Percentiles rank a stretch among this genome's conserved stretches.
Evolutionary conservation across 1,284 basidiomycete genomes (phyloP).

Genomic region (Naganishia sp.): DNA sequence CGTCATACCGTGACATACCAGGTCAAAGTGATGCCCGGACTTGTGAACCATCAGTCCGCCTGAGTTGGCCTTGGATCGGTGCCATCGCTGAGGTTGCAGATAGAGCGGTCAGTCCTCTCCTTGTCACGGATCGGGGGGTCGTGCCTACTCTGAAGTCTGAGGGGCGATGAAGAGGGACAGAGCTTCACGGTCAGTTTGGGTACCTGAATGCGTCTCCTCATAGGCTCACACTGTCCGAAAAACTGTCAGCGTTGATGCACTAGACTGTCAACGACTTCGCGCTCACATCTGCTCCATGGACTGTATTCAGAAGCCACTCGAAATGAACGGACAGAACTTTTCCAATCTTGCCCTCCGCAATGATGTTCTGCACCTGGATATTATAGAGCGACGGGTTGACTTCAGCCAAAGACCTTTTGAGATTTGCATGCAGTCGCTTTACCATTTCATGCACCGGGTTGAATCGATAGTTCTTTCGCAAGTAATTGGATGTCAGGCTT

Average conservation of each 20-base stretch:
- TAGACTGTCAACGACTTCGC: too few species aligned
- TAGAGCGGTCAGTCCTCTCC: constrained; percentile 39
- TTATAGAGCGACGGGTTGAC: neutral
- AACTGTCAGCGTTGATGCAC: neutral
- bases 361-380: constrained; percentile 44
- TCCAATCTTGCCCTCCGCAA: constrained; percentile 60
- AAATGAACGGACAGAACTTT: constrained; percentile 62
- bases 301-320: constrained; percentile 60
- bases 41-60: constrained; percentile 63
- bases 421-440: constrained; percentile 37
- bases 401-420: neutral
- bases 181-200: neutral
- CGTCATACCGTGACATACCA: constrained; percentile 36
- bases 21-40: constrained; percentile 60
- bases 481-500: neutral
- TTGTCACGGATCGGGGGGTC: too few species aligned
- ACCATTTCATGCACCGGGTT: constrained; percentile 63
- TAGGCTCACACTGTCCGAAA: constrained; percentile 5
- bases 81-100: constrained; percentile 58
- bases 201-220: too few species aligned
- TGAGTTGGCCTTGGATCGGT: constrained; percentile 59
- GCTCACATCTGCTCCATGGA: constrained; percentile 59
- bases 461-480: constrained; percentile 53
- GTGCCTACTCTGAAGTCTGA: constrained; percentile 14
- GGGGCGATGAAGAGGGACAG: neutral